Conservation (phyloP, 169 alveolate species). For the Eimeria nieschulzi region DNA sequence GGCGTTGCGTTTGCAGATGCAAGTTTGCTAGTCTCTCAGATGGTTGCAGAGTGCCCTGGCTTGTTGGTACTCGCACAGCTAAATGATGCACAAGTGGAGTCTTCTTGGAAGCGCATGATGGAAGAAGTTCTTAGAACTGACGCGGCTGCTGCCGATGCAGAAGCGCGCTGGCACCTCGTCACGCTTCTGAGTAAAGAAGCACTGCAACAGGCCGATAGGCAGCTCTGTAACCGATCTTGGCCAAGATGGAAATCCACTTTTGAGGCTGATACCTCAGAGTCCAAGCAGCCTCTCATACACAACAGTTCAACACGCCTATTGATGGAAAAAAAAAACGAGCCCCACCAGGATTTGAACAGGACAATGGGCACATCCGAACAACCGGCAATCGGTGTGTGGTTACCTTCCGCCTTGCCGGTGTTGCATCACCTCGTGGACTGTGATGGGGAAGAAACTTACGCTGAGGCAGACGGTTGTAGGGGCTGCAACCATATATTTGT, state of each 20-base stretch:
- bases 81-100: background rate
- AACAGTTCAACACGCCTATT: background rate
- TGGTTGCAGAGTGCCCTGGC: slow-evolving; percentile 30
- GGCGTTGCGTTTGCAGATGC: slow-evolving; percentile 18
- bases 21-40: slow-evolving; percentile 12
- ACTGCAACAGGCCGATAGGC: slow-evolving; percentile 16
- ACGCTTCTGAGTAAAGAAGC: background rate
- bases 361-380: background rate
- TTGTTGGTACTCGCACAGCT: slow-evolving; percentile 14
- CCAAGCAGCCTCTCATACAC: background rate
- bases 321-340: background rate
- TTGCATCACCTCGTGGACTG: slow-evolving; percentile 1
- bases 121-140: background rate
- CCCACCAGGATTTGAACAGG: background rate
- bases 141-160: background rate
- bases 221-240: background rate
- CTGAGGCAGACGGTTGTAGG: background rate
- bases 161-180: slow-evolving; percentile 8
- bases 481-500: background rate
- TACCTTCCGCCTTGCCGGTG: slow-evolving; percentile 3
- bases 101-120: background rate
- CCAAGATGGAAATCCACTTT: background rate
- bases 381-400: background rate
- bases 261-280: background rate
- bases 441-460: background rate